Evolutionary conservation across 176 grass and related monocot genomes (phyloP), one percentile per base, ranked within the genome.

Genomic region (Juncus inflexus): DNA sequence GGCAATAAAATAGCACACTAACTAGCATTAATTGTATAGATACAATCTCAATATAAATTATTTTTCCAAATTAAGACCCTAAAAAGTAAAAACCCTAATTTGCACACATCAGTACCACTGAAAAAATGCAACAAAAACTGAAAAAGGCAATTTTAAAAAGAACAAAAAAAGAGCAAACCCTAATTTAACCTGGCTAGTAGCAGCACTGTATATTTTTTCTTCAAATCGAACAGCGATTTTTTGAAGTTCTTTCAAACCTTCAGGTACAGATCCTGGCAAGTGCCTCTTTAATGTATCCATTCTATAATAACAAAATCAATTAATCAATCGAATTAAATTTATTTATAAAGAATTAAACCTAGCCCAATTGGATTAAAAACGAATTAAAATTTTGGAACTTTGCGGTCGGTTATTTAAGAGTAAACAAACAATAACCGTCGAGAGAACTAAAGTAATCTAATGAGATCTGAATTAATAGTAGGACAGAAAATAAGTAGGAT

Each of bases 271-370:
- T 2, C 78, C 72, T 7, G 87, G 81, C 37, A 90, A 39, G 15
- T 81, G 81, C 77, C 76, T 96, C 84, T 85, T 87, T 53, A 96
- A 78, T 61, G 76, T 83, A 6, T 86, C 84, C 79, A 87, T 86
- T 81, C 91, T 96, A 36, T 68, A 63, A 28, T 0, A 28, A 28
- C 19, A 28, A 28, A 28, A 9, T 8, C 8, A 74, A 47, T 47
- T 9, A 47, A 62, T 36, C 37, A 39, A n/a, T 13, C 16, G 37
- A 62, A 28, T 28, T 28, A 28, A 28, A 28, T 28, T 28, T 28
- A 28, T 28, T 28, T 28, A 28, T 28, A 28, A 28, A 28, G 19
- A 28, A 28, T 28, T 28, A 28, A 1, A 28, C 19, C 19, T 28
- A 28, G 19, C 19, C 19, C 19, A 28, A 28, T 28, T 28, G 19